Evolutionary conservation across 371 early-diverging fungal species (phyloP).

Genomic region (Circinella umbellata): DNA sequence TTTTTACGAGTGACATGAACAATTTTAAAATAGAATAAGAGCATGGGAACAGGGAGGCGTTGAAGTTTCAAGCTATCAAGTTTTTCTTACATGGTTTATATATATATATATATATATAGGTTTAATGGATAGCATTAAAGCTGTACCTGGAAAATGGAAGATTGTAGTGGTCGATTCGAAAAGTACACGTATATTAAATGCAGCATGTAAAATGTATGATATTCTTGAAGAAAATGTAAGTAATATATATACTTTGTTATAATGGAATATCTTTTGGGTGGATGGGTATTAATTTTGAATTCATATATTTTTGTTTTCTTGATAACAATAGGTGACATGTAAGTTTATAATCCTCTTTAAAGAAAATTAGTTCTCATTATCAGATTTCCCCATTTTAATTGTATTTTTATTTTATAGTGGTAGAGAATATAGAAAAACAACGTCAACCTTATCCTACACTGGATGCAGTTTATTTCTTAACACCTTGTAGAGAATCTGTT

Average conservation of each 20-base stretch:
- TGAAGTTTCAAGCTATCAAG: too few relatives aligned
- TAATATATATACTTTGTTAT: not conserved
- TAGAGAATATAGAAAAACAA: constrained; percentile 78
- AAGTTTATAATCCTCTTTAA: not conserved
- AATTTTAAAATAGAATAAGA: too few relatives aligned
- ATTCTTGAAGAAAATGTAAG: constrained; percentile 95
- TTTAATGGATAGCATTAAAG: constrained; percentile 70
- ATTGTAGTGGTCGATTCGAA: constrained; percentile 91
- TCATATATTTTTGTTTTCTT: too few relatives aligned
- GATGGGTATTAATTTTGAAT: too few relatives aligned
- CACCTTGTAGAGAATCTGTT: constrained; percentile 82
- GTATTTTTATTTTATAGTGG: constrained; percentile 37
- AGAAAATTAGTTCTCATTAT: not conserved
- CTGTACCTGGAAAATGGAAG: constrained; percentile 81
- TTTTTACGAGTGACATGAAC: not conserved
- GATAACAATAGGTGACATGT: not conserved
- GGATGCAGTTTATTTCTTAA: constrained; percentile 94
- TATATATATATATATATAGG: constrained; percentile 40
- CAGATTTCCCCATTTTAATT: too few relatives aligned
- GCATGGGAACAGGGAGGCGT: too few relatives aligned
- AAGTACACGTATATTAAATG: constrained; percentile 80
- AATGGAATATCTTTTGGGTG: too few relatives aligned
- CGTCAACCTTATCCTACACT: constrained; percentile 84
- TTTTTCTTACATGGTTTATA: not conserved
- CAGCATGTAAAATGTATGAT: constrained; percentile 90